phyloP scores from a whole-genome alignment of 179 eudicot species.

The Beta corolliflora region DNA sequence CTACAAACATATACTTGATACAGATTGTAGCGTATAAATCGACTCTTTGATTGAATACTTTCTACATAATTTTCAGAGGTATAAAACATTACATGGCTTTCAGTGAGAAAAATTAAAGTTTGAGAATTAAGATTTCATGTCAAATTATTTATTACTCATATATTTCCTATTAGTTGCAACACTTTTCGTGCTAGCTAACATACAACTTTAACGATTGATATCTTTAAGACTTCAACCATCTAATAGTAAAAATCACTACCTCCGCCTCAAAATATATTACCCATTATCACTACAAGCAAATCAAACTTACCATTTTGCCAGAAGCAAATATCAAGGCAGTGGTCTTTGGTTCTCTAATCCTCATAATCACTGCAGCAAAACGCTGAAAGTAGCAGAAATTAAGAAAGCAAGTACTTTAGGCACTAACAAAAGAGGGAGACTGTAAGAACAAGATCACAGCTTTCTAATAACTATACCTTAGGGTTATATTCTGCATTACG shows the following conservation, averaged over 20 bases:
- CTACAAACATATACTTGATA: too few species aligned
- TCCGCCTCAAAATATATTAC: too few species aligned
- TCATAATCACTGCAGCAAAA: conserved; percentile 95
- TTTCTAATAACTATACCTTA: conserved; percentile 40
- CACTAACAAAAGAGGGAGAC: neutral
- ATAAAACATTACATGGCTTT: neutral
- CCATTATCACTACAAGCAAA: too few species aligned
- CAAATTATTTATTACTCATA: too few species aligned
- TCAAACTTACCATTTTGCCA: conserved; percentile 75
- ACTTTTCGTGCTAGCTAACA: too few species aligned
- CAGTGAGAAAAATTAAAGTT: neutral
- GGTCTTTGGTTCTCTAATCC: conserved; percentile 91
- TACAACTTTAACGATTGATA: too few species aligned
- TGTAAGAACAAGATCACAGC: neutral
- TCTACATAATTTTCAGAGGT: neutral
- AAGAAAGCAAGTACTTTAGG: neutral
- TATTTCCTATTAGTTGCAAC: too few species aligned
- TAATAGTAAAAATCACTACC: too few species aligned
- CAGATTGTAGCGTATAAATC: too few species aligned
- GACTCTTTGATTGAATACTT: too few species aligned
- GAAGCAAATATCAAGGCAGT: conserved; percentile 91
- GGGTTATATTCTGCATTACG: conserved; percentile 96
- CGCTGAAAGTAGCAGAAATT: conserved; percentile 45
- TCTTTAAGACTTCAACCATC: too few species aligned
- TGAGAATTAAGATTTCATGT: too few species aligned